Base-by-base conservation (phyloP, 345 rosid genomes). In the Physaria fendleri region DNA sequence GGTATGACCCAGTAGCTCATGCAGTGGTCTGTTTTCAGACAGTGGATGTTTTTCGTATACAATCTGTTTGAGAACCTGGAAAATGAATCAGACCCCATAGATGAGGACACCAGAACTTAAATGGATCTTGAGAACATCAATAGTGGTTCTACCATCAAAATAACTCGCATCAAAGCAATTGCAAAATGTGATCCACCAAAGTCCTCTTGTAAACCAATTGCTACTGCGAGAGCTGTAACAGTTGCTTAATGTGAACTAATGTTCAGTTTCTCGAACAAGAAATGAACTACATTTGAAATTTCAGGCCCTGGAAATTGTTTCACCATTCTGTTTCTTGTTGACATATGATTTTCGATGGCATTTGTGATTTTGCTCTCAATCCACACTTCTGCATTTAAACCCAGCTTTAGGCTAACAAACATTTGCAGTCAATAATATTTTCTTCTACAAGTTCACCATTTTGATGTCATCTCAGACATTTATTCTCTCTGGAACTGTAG, bases 171-270 rank as follows among this genome's bases (percentile, higher is more conserved):
- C 68, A 88, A 68, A 11, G 90, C 82, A 56, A 57, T 60, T 0
- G 95, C 86, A 52, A 91, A 88, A 45, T 71, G 53, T 3, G 92
- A 64, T 28, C 88, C 88, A 45, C 88, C 87, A 53, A 84, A 74
- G 56, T 96, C 90, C 41, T 84, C 80, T 71, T 81, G 92, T 47
- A 84, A 72, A 8, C 92, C 96, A 20, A 80, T 41, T 3, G 95
- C 81, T 24, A 75, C 52, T 37, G 98, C 90, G 12, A 91, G 90
- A 34, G 92, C 82, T 14, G 86, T 62, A 34, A 88, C 95, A 0
- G 92, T 91, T 0, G 96, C 76, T 54, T 96, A 88, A 80, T 88
- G 98, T 9, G 98, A 80, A 25, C n/a, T n/a, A n/a, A n/a, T n/a
- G n/a, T 29, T 47, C 40, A 34, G 27, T 38, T 21, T n/a, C 30